phyloP scores from a whole-genome alignment of 805 yeast species.

The Pichia thaimueangensis region DNA sequence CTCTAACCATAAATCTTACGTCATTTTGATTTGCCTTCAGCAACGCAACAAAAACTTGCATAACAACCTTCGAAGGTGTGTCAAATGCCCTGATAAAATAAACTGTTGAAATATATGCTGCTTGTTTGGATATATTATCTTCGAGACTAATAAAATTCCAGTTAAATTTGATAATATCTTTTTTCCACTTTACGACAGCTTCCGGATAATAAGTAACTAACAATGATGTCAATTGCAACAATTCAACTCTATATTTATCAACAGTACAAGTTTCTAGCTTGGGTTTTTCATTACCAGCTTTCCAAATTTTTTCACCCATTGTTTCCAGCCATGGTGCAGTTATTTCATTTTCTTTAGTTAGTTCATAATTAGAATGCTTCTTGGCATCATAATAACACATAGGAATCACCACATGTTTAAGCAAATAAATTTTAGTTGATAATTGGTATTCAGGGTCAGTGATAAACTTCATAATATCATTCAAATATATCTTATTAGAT shows the following conservation, averaged over 20 bases:
- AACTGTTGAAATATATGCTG: constrained; percentile 85
- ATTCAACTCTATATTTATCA: constrained; percentile 69
- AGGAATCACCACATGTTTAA: constrained; percentile 59
- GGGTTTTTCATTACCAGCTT: constrained; percentile 47
- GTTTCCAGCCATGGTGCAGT: constrained; percentile 57
- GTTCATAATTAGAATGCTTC: constrained; percentile 24
- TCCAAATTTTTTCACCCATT: constrained; percentile 69
- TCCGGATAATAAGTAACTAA: constrained; percentile 64
- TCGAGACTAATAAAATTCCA: constrained; percentile 92
- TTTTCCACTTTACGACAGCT: constrained; percentile 53
- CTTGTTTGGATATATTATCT: constrained; percentile 82
- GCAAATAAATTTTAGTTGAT: constrained; percentile 54
- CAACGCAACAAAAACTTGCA: constrained; percentile 87
- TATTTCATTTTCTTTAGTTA: constrained; percentile 16
- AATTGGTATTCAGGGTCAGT: constrained; percentile 38
- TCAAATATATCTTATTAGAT: constrained; percentile 45
- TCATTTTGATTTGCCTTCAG: constrained; percentile 81
- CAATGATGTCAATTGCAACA: constrained; percentile 75
- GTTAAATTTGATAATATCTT: constrained; percentile 85
- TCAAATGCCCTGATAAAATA: constrained; percentile 83
- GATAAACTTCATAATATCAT: constrained; percentile 44
- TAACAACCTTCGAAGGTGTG: constrained; percentile 80
- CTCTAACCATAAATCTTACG: constrained; percentile 73
- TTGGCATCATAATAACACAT: constrained; percentile 58
- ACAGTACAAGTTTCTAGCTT: constrained; percentile 57